These are phyloP conservation scores for Collariella sp. DNA, from an alignment of 495 filamentous ascomycete genomes.

Conservation along the genomic window DNA sequence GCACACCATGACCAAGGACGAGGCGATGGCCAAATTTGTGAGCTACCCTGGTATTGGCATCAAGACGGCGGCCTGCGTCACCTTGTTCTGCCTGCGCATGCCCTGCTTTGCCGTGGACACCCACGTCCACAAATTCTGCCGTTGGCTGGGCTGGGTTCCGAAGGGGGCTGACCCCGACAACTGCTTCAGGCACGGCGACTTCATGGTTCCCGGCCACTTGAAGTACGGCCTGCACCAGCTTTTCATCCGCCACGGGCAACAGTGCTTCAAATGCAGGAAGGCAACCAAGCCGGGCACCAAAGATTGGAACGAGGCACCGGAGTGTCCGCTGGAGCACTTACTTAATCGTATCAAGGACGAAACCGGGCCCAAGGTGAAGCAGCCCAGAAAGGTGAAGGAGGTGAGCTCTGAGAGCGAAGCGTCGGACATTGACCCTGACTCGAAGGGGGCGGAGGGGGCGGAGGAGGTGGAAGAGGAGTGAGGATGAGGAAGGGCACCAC, in stretches of 20 bases:
- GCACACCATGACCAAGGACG: slow-evolving; percentile 53
- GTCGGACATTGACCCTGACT: not conserved
- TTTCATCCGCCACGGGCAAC: slow-evolving; percentile 77
- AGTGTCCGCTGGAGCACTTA: slow-evolving; percentile 44
- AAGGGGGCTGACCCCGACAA: slow-evolving; percentile 55
- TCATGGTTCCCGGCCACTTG: slow-evolving; percentile 68
- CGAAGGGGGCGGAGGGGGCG: not conserved
- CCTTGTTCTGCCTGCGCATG: slow-evolving; percentile 68
- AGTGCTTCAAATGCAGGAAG: slow-evolving; percentile 69
- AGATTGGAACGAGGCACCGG: slow-evolving; percentile 32
- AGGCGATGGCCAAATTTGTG: slow-evolving; percentile 64
- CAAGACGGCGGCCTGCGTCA: slow-evolving; percentile 84
- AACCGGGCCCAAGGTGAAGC: slow-evolving; percentile 4
- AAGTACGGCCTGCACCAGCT: slow-evolving; percentile 88
- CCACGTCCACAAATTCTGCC: slow-evolving; percentile 71
- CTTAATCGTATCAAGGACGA: slow-evolving; percentile 26
- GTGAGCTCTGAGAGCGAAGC: not conserved
- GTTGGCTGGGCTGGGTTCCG: slow-evolving; percentile 79
- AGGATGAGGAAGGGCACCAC: not conserved
- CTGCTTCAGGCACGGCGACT: slow-evolving; percentile 73
- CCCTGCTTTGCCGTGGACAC: slow-evolving; percentile 83
- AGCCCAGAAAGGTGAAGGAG: not conserved
- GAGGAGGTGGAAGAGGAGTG: not conserved
- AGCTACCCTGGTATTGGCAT: slow-evolving; percentile 79
- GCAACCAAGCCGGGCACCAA: slow-evolving; percentile 36